These are phyloP conservation scores for Albifimbria verrucaria DNA, from an alignment of 2,329 filamentous ascomycete species.

Conservation along the genomic window DNA sequence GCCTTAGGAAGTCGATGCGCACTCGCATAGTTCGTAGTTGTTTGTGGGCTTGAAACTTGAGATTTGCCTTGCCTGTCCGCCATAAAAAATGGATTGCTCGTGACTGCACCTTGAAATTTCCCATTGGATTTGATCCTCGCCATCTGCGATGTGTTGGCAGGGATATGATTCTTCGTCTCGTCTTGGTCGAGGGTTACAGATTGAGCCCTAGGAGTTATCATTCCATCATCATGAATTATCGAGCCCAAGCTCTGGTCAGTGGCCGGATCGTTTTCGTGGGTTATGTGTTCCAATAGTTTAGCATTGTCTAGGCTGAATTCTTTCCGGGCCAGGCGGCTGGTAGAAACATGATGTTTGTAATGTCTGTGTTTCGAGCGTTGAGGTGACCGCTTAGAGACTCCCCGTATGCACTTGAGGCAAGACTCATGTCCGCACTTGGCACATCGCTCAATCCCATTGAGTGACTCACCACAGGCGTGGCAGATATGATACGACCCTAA, in stretches of 20 bases:
- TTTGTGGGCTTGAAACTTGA: slow-evolving; percentile 15
- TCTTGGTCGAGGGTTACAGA: too few relatives aligned
- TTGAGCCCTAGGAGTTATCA: too few relatives aligned
- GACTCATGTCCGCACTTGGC: slow-evolving; percentile 48
- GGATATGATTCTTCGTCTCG: slow-evolving; percentile 2
- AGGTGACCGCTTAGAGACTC: slow-evolving; percentile 18
- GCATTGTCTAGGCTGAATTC: neutral
- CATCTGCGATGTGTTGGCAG: neutral
- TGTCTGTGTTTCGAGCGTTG: slow-evolving; percentile 3
- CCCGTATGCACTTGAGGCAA: slow-evolving; percentile 43
- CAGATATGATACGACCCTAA: slow-evolving; percentile 36
- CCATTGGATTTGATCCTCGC: neutral
- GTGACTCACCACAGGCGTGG: slow-evolving; percentile 45
- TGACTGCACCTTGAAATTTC: slow-evolving; percentile 13
- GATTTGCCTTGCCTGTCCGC: slow-evolving; percentile 22
- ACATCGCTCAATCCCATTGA: slow-evolving; percentile 37
- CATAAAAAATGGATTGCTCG: slow-evolving; percentile 29
- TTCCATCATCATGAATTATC: too few relatives aligned
- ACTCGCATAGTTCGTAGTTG: slow-evolving; percentile 13
- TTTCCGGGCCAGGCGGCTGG: neutral
- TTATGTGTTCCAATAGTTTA: too few relatives aligned
- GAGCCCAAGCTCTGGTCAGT: too few relatives aligned
- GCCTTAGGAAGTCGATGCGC: slow-evolving; percentile 14
- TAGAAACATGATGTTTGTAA: slow-evolving; percentile 5
- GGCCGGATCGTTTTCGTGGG: too few relatives aligned